Evolutionary conservation across 345 rosid species (phyloP).

Genomic region (Psidium friedrichsthalianum): DNA sequence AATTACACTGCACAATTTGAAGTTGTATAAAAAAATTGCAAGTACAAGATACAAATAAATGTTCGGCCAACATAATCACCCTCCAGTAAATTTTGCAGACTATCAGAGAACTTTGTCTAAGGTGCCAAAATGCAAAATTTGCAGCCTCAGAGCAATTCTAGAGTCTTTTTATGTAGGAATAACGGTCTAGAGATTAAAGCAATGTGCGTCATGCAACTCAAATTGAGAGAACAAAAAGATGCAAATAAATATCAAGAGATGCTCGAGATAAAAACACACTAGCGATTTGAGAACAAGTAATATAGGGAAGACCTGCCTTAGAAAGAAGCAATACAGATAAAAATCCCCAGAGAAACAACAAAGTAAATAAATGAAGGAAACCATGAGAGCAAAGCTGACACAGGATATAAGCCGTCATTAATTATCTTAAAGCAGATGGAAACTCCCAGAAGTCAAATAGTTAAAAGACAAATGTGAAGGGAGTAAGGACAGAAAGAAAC

Average conservation of each 20-base stretch:
- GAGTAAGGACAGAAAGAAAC: not conserved
- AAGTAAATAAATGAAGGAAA: not conserved
- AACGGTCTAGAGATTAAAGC: not conserved
- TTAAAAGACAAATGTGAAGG: not conserved
- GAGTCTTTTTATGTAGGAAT: not conserved
- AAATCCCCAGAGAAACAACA: not conserved
- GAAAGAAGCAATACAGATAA: not conserved
- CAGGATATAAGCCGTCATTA: not conserved
- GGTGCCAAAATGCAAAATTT: not conserved
- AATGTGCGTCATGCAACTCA: not conserved
- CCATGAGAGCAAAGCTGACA: not conserved
- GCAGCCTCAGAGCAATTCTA: not conserved
- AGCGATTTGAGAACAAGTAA: not conserved
- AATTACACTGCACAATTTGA: constrained; percentile 51
- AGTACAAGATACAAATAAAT: not conserved
- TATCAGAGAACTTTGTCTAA: not conserved
- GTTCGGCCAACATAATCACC: not conserved
- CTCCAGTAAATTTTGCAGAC: not conserved
- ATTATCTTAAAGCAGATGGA: not conserved
- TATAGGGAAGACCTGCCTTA: not conserved
- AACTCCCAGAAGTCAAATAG: not conserved
- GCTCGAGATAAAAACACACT: not conserved
- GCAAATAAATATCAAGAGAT: not conserved
- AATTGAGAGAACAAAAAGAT: not conserved
- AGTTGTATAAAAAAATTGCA: not conserved